Conservation (phyloP, 768 basidiomycete species). For the Lactifluus piperatus region DNA sequence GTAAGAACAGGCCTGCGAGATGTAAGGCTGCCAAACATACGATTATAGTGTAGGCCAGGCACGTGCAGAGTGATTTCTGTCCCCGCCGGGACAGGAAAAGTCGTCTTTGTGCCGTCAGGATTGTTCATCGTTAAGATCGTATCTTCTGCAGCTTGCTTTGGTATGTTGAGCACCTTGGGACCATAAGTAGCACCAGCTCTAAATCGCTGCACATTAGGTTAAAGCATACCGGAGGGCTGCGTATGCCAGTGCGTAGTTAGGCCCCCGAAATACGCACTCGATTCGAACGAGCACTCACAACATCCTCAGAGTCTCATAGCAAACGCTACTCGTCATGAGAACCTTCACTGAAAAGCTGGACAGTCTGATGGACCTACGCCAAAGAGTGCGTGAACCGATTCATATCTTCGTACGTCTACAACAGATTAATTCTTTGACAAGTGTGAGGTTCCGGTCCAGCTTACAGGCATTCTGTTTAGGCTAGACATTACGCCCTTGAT, state of each 20-base stretch:
- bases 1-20: background rate
- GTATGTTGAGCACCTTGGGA: conserved; percentile 36
- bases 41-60: conserved; percentile 42
- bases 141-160: conserved; percentile 40
- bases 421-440: background rate
- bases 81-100: conserved; percentile 37
- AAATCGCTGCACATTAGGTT: background rate
- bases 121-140: conserved; percentile 31
- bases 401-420: conserved; percentile 23
- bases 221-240: conserved; percentile 12
- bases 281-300: conserved; percentile 20
- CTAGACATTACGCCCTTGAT: conserved; percentile 28
- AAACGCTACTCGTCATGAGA: conserved; percentile 29
- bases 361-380: conserved; percentile 4
- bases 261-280: too few species aligned
- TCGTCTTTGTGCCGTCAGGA: conserved; percentile 31
- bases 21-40: conserved; percentile 23
- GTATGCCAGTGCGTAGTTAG: background rate
- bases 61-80: conserved; percentile 31
- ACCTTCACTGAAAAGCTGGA: background rate
- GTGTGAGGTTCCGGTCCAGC: background rate
- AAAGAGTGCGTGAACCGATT: conserved; percentile 14
- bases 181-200: background rate
- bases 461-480: conserved; percentile 19
- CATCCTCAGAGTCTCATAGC: conserved; percentile 42